These are phyloP conservation scores for Amanita inopinata DNA, from an alignment of 768 basidiomycete species.

Conservation along the genomic window DNA sequence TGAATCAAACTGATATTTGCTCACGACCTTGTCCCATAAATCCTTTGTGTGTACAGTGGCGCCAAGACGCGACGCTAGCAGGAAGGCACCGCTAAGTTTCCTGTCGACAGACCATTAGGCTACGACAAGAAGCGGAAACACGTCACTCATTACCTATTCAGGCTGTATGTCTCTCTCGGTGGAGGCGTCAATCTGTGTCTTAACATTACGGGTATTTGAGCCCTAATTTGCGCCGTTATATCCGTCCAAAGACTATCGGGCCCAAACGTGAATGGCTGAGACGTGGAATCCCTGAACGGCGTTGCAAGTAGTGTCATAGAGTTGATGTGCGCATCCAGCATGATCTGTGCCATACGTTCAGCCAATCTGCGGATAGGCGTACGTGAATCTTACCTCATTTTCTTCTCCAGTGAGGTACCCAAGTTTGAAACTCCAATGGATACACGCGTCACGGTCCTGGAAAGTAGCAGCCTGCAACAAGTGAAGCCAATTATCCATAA, in stretches of 20 bases:
- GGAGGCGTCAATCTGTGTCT: constrained; percentile 83
- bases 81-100: constrained; percentile 76
- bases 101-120: constrained; percentile 22
- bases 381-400: constrained; percentile 45
- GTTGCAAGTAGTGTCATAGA: constrained; percentile 80
- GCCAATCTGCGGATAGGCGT: neutral
- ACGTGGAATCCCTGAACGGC: constrained; percentile 62
- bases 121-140: neutral
- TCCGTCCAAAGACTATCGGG: constrained; percentile 50
- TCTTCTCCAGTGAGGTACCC: constrained; percentile 91
- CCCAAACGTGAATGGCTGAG: constrained; percentile 77
- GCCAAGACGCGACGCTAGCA: constrained; percentile 65
- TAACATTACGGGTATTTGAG: constrained; percentile 85
- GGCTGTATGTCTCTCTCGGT: constrained; percentile 87
- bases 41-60: constrained; percentile 64
- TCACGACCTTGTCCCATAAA: constrained; percentile 67
- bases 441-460: constrained; percentile 58
- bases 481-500: constrained; percentile 81
- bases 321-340: constrained; percentile 79
- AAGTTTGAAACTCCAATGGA: constrained; percentile 65
- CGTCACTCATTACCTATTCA: constrained; percentile 62
- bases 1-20: constrained; percentile 26
- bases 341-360: constrained; percentile 36
- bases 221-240: constrained; percentile 71
- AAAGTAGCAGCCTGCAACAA: constrained; percentile 75